phyloP scores from a whole-genome alignment of 2,329 filamentous ascomycete genomes.

The Aspergillus sp. region DNA sequence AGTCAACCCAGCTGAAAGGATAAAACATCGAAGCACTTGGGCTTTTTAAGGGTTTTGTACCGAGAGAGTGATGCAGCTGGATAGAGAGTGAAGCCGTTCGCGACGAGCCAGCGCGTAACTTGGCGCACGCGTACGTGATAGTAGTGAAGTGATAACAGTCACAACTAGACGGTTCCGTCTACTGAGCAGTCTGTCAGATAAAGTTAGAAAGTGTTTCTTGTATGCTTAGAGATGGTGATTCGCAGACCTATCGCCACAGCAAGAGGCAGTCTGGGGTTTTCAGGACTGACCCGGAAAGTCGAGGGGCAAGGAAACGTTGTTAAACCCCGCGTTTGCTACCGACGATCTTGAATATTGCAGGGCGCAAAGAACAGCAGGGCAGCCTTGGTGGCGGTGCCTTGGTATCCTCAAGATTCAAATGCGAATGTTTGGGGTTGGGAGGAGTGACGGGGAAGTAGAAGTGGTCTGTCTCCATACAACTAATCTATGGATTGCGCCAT shows the following conservation, averaged over 20 bases:
- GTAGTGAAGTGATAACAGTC: neutral
- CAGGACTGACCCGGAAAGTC: neutral
- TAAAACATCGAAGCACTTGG: neutral
- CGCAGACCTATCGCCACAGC: constrained; percentile 14
- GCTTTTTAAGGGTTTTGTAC: neutral
- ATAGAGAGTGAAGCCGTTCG: neutral
- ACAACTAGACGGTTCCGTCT: neutral
- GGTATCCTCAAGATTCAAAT: neutral
- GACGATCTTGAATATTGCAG: neutral
- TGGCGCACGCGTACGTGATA: neutral
- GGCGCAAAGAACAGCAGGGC: neutral
- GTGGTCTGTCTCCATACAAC: neutral
- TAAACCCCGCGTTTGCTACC: constrained; percentile 12
- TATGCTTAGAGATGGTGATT: neutral
- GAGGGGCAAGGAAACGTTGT: neutral
- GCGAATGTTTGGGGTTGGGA: neutral
- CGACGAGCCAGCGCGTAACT: neutral
- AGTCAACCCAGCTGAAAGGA: neutral
- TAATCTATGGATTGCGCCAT: neutral
- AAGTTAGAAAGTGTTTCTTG: constrained; percentile 2
- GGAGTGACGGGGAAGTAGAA: neutral
- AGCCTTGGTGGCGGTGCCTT: neutral
- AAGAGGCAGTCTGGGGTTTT: neutral
- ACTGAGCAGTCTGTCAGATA: neutral
- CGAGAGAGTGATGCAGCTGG: neutral